Percentiles rank a stretch among this genome's conserved stretches.
Evolutionary conservation across 768 basidiomycete genomes (phyloP).

Genomic region (Tulasnella sp.): DNA sequence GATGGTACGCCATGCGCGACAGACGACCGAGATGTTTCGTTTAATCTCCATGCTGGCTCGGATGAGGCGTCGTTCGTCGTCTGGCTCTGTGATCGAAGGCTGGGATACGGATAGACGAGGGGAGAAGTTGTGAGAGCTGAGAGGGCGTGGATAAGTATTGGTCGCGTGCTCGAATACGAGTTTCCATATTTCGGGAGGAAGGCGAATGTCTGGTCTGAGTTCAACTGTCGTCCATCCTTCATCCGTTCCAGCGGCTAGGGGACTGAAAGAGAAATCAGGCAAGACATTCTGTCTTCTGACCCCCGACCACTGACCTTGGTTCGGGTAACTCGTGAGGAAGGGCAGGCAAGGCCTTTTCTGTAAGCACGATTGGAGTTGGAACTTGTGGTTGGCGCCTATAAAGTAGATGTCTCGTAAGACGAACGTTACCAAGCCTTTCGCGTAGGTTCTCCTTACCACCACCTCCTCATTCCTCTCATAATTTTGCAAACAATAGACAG

Average conservation of each 20-base stretch:
- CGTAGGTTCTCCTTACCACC: not conserved
- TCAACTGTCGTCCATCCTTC: not conserved
- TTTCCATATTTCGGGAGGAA: not conserved
- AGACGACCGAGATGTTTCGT: not conserved
- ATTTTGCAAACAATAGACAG: not conserved
- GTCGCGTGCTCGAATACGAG: not conserved
- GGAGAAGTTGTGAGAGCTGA: not conserved
- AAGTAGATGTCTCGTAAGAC: not conserved
- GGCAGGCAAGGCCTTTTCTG: not conserved
- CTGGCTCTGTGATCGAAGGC: not conserved
- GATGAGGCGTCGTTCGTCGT: not conserved
- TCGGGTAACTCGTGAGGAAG: not conserved
- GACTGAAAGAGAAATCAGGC: not conserved
- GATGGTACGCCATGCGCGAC: not conserved
- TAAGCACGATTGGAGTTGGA: not conserved
- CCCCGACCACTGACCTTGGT: not conserved
- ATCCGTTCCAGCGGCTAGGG: not conserved
- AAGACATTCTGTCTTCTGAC: not conserved
- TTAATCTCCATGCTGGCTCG: not conserved
- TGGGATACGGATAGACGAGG: not conserved
- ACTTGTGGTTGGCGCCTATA: not conserved
- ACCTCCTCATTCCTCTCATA: not conserved
- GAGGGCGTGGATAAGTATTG: not conserved
- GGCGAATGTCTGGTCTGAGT: not conserved
- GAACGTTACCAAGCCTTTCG: not conserved